Evolutionary conservation across 106 monocot species (phyloP), one percentile per base, ranked within the genome.

Genomic region (Chionographis japonica): DNA sequence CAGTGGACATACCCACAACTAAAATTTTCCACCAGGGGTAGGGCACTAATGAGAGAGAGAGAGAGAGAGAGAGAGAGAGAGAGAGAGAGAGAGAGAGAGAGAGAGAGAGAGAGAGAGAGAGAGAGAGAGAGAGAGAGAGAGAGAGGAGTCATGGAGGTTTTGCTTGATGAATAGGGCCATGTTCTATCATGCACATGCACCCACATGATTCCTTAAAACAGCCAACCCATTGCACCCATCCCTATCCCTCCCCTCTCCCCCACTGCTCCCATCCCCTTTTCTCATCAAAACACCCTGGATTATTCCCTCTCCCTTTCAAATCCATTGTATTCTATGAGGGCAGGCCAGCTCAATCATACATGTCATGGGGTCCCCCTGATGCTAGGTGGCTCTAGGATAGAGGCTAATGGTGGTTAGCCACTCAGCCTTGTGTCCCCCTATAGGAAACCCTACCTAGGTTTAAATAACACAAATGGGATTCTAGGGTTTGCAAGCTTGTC

Each of bases 211-310:
- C 37, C 72, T 58, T 50, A 65, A 54, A 65, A 65, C 63, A 40
- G 36, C 64, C 18, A 57, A 42, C 68, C 37, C n/a, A 55, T 39
- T 54, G 54, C 43, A 10, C 2, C 69, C 43, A 35, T 60, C 60
- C 65, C 43, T 58, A 43, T 40, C 56, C 56, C 35, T 63, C 52
- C 10, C 37, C 53, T 53, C 37, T 52, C 37, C 50, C 43, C 58
- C 58, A 49, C 60, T 70, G 14, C 12, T 54, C 58, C 36, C 57
- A 40, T 66, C 58, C 51, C 49, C 40, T 72, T 62, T 61, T 58
- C 74, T 74, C 74, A 67, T 66, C 63, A 66, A 59, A 66, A 57
- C 74, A 74, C 74, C 59, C 74, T 74, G 74, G 74, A 74, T 65
- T 43, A 74, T 66, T 70, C 59, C 66, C 38, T 52, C 43, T 56